Base-by-base conservation (phyloP, 306 rosid genomes). In the Casuarina glauca region DNA sequence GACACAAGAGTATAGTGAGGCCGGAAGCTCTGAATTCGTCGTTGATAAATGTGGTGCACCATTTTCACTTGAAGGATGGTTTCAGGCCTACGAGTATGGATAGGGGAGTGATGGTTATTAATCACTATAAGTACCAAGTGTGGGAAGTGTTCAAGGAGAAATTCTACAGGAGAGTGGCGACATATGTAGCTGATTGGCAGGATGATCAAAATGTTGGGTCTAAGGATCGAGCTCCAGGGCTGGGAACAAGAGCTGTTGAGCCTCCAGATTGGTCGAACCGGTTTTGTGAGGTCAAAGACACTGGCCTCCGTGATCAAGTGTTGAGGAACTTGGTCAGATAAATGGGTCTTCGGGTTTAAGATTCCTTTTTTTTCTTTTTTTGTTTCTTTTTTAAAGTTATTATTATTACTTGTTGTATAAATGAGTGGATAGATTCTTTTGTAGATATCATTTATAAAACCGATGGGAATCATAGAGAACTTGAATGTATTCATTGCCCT, bases 81-180 rank as follows among this genome's bases (percentile, higher is more conserved):
- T 94, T 76, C 71, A 81, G 76, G 78, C 0, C 44, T 1, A 81
- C 83, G 64, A 86, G 91, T 4, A 80, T 72, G 39, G 89, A 85
- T 2, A 80, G 66, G 4, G 64, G 80, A 0, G 84, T 75, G 44
- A 70, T 91, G 91, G 83, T 88, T 26, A 89, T 94, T 17, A 91
- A 94, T 66, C 98, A 94, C 70, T 94, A 90, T 19, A 94, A 94
- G 85, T 91, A 94, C 77, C 98, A 90, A 61, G 98, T 94, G 13
- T 90, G 97, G 96, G 71, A 89, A 19, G 98, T 90, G 43, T 94
- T 94, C 11, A 94, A 90, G 85, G 87, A 86, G 67, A 94, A 94
- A 79, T 94, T 94, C 49, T 79, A 89, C 10, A 74, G 89, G 76
- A 88, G 97, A 74, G 98, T 94, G 39, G 96, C 96, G 0, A 89